These are phyloP conservation scores for Colletotrichum lentis DNA, from an alignment of 2,329 filamentous ascomycete genomes.

Conservation along the genomic window DNA sequence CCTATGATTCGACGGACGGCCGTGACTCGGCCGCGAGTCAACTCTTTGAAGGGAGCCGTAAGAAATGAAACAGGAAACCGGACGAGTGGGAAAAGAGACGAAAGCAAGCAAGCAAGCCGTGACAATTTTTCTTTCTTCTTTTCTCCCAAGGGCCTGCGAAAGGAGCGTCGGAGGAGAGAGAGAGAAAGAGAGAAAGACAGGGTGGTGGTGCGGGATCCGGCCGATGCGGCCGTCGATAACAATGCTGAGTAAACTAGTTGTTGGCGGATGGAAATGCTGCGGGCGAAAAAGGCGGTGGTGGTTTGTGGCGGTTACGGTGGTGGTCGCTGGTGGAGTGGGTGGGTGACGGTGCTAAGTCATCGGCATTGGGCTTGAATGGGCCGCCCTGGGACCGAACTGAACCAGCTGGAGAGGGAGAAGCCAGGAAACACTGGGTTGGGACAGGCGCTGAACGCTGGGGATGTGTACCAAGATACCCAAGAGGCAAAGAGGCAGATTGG, in stretches of 20 bases:
- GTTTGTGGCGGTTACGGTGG: slow-evolving; percentile 18
- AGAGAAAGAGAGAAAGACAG: too few relatives aligned
- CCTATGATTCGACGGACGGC: slow-evolving; percentile 31
- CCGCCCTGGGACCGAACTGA: slow-evolving; percentile 9
- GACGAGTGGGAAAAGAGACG: not conserved
- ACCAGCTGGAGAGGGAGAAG: not conserved
- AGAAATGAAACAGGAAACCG: not conserved
- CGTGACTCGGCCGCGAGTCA: slow-evolving; percentile 22
- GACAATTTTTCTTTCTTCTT: not conserved
- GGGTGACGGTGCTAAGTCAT: slow-evolving; percentile 23
- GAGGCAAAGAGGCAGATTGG: not conserved
- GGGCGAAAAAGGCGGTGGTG: slow-evolving; percentile 8
- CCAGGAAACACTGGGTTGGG: slow-evolving; percentile 20
- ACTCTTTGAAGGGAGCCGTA: not conserved
- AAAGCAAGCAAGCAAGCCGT: not conserved
- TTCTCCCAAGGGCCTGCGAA: slow-evolving; percentile 17
- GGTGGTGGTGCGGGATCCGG: slow-evolving; percentile 10
- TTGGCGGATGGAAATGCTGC: slow-evolving; percentile 25
- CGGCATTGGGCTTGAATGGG: slow-evolving; percentile 34
- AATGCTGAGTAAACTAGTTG: slow-evolving; percentile 28
- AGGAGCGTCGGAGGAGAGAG: slow-evolving; percentile 23
- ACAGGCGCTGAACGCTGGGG: slow-evolving; percentile 19
- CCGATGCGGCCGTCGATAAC: slow-evolving; percentile 22
- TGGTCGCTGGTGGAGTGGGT: slow-evolving; percentile 12
- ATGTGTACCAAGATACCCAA: not conserved